Base-by-base conservation (phyloP, 139 green algal genomes). In the Spirogloea muscicola region DNA sequence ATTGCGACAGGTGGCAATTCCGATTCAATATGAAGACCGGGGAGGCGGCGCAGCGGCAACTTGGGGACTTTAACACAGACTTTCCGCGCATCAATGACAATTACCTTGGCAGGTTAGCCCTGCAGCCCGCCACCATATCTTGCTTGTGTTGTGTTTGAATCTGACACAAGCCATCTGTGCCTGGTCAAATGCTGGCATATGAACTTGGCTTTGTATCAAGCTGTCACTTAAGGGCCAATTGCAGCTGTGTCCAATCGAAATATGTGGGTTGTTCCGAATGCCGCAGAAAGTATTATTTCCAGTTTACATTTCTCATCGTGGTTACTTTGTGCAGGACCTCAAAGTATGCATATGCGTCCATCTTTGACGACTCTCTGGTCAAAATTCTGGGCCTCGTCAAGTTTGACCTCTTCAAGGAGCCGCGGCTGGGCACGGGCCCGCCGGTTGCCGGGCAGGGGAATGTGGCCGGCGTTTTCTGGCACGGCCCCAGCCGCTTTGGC, bases 371-470 rank as follows among this genome's bases (percentile, higher is more conserved):
- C 3, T n/a, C n/a, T n/a, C n/a, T n/a, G n/a, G 77, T 73, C 13
- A 41, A 68, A 18, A 87, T 90, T 29, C n/a, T 37, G 0, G 89
- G 87, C 21, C 69, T 93, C n/a, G 83, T 70, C 34, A 92, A 93
- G 83, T 68, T 86, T 1, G 86, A 94, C 79, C 58, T 94, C 31
- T 36, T 41, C 33, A 59, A 41, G 34, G 13, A 37, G 3, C 62
- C 63, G 48, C 33, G 42, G 25, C 69, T 46, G 58, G 38, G n/a
- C n/a, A n/a, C n/a, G n/a, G n/a, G n/a, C n/a, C n/a, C n/a, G n/a
- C n/a, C n/a, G n/a, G n/a, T n/a, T n/a, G n/a, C n/a, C n/a, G n/a
- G n/a, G n/a, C n/a, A n/a, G n/a, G n/a, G n/a, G n/a, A n/a, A n/a
- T 58, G 67, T 68, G 25, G 36, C 59, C 5, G 86, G 69, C 2